Evolutionary conservation across 768 basidiomycete species (phyloP), one percentile per base, ranked within the genome.

Genomic region (Psilocybe subaeruginosa): DNA sequence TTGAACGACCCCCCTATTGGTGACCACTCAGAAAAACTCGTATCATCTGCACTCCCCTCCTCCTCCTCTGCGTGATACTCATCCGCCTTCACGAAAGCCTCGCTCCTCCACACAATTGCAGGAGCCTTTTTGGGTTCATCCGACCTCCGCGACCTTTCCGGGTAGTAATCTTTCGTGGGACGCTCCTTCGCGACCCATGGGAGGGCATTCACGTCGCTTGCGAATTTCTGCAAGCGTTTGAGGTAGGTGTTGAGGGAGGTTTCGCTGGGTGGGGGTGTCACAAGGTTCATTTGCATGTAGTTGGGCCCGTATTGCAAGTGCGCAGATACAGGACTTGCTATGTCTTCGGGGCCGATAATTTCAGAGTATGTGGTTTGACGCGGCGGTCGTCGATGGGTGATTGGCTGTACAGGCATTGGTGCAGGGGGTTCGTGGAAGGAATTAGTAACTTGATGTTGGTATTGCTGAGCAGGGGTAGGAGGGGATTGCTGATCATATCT

Each of bases 231-330:
- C 17, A 81, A 6, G 3, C 78, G 78, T 4, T 71, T 59, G 23
- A 80, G 49, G 17, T 71, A 78, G n/a, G 62, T 66, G 61, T 66
- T 67, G 17, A 78, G 60, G 2, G 77, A 75, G 9, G 65, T 63
- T 9, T 76, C 73, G 9, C 80, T 75, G 0, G 69, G 73, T 4
- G 77, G 74, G 6, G 78, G 77, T n/a, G 78, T 71, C 2, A 76
- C 75, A 1, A 77, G 73, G 5, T 76, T 74, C 81, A 85, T 82
- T 62, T 81, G 82, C 29, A 76, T 80, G 64, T 83, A 84, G 61
- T 83, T 81, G 0, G 80, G 71, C 3, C 76, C 79, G 11, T 73
- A 78, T 16, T 72, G 74, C 3, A 79, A 80, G 43, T 81, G 76
- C 4, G 76, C 76, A 41, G 77, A 71, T 31, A 79, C 62, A 0